Evolutionary conservation across 495 filamentous ascomycete species (phyloP), one percentile per base, ranked within the genome.

Genomic region (Immersiella caudata): DNA sequence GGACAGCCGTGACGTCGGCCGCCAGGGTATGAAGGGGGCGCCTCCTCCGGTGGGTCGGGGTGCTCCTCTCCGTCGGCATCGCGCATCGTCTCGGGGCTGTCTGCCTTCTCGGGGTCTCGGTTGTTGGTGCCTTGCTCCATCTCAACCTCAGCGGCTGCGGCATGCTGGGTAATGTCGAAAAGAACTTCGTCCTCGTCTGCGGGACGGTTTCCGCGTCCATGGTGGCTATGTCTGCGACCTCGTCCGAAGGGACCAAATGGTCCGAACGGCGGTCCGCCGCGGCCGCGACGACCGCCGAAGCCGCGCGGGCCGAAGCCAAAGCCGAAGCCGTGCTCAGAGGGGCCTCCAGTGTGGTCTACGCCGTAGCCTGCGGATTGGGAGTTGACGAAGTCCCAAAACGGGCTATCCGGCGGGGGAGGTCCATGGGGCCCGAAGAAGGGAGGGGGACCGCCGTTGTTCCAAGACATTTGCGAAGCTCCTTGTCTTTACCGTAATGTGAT

Each of bases 331-430:
- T 35, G 66, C n/a, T 49, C 33, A 26, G 65, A 60, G 54, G 69
- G 66, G 18, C 46, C 70, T 59, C n/a, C n/a, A 22, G 73, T 60
- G 59, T 78, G 74, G 67, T 79, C 78, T 18, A 77, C 70, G 25
- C 78, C 77, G 27, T 36, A 61, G n/a, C 77, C 77, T 9, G 60
- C n/a, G 18, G 73, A 33, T 33, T 33, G 64, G 52, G 71, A 71
- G 33, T 73, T 68, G 62, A 75, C 14, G 57, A 74, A 75, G 25
- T 76, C 73, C 77, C 75, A 74, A 27, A 78, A 74, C 62, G 70
- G 70, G 25, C 18, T 12, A 22, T 20, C 64, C 26, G 12, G 57
- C 18, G 57, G 57, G 26, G 57, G 26, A 20, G 51, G 62, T 27
- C 62, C 60, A 52, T 59, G 59, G 1, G 51, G 55, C 26, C 18